These are phyloP conservation scores for Chrysoporthe deuterocubensis DNA, from an alignment of 2,329 filamentous ascomycete genomes.

Conservation along the genomic window DNA sequence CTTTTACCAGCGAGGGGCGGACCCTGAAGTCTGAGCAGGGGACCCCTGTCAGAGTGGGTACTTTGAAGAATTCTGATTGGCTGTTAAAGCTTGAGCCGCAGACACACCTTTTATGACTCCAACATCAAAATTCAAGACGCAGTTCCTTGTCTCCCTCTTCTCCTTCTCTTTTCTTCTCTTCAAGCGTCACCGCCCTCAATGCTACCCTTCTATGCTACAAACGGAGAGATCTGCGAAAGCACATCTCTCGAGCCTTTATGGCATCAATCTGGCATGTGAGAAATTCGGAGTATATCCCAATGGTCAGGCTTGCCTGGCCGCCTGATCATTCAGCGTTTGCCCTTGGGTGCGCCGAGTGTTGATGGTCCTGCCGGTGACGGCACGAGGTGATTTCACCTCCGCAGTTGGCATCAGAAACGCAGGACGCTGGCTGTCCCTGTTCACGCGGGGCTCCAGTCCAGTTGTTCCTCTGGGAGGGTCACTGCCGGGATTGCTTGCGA, in stretches of 20 bases:
- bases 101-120: slow-evolving; percentile 15
- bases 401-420: slow-evolving; percentile 43
- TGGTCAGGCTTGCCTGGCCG: slow-evolving; percentile 30
- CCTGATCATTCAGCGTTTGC: slow-evolving; percentile 29
- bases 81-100: slow-evolving; percentile 14
- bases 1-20: neutral
- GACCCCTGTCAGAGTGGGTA: neutral
- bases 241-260: slow-evolving; percentile 37
- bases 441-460: slow-evolving; percentile 27
- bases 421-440: slow-evolving; percentile 34
- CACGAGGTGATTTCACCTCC: slow-evolving; percentile 36
- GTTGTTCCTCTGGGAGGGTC: slow-evolving; percentile 35
- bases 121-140: slow-evolving; percentile 16
- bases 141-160: neutral
- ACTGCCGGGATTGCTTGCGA: slow-evolving; percentile 38
- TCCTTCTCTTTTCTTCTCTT: slow-evolving; percentile 38
- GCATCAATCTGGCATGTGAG: slow-evolving; percentile 71
- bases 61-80: neutral
- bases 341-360: slow-evolving; percentile 23
- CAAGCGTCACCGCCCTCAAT: slow-evolving; percentile 78
- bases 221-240: slow-evolving; percentile 55
- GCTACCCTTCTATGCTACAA: slow-evolving; percentile 92
- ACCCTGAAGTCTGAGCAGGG: neutral
- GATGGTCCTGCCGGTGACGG: slow-evolving; percentile 38
- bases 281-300: slow-evolving; percentile 52